phyloP scores from a whole-genome alignment of 2,329 filamentous ascomycete genomes.

The Elsinoe australis region DNA sequence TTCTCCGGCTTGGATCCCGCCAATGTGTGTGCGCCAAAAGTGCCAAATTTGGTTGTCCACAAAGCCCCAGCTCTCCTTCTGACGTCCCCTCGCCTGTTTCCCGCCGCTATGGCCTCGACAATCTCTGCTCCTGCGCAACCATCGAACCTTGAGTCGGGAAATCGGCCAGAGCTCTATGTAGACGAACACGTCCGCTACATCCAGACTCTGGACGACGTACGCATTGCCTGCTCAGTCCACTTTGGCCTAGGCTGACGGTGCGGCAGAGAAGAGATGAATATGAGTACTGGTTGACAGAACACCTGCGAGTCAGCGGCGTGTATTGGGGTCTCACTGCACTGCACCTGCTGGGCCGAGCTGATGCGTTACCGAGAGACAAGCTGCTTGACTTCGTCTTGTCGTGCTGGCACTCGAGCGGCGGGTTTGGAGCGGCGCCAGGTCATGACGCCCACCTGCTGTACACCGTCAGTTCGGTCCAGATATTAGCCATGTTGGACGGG shows the following conservation, averaged over 20 bases:
- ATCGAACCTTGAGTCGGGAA: slow-evolving; percentile 24
- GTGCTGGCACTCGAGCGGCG: slow-evolving; percentile 82
- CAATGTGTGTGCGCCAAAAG: no score
- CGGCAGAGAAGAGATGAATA: slow-evolving; percentile 77
- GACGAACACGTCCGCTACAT: slow-evolving; percentile 84
- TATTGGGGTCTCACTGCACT: slow-evolving; percentile 94
- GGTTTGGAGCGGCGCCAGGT: slow-evolving; percentile 86
- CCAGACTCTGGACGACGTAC: slow-evolving; percentile 77
- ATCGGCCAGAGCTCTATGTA: slow-evolving; percentile 46
- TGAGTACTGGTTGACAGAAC: slow-evolving; percentile 96
- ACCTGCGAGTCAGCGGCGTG: slow-evolving; percentile 86
- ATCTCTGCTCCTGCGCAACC: background rate
- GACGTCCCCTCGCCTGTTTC: background rate
- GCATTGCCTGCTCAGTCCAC: slow-evolving; percentile 30
- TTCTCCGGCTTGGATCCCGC: no score
- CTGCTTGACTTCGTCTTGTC: slow-evolving; percentile 90
- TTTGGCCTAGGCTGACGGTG: slow-evolving; percentile 17
- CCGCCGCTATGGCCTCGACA: slow-evolving; percentile 35
- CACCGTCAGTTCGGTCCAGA: slow-evolving; percentile 90
- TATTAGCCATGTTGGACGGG: slow-evolving; percentile 78
- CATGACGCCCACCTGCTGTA: slow-evolving; percentile 96
- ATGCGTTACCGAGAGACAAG: slow-evolving; percentile 70
- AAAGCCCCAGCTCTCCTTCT: slow-evolving; percentile 1
- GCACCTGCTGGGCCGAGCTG: slow-evolving; percentile 71
- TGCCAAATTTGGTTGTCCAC: slow-evolving; percentile 6